Base-by-base conservation (phyloP, 1,284 basidiomycete genomes). In the Marasmius sp. region DNA sequence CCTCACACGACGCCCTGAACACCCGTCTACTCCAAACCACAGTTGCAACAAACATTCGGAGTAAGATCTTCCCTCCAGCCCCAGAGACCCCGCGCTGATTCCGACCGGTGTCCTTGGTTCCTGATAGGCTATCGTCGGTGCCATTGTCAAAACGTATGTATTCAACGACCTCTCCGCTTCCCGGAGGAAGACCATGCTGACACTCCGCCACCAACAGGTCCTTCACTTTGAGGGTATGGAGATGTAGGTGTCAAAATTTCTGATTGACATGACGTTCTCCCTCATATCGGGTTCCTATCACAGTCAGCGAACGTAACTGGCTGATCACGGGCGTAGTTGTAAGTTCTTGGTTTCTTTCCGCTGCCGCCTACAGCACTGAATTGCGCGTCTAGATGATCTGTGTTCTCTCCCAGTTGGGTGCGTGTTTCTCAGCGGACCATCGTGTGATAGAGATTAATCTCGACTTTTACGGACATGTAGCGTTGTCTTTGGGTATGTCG, bases 191-290 rank as follows among this genome's bases (percentile, higher is more conserved):
- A 59, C 4, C 50, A 10, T 27, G 41, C 37, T 47, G n/a, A 33
- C 43, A 18, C 16, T 12, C 39, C 8, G 7, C 36, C 34, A 33
- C 14, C 10, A 47, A 41, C 45, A 89, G 88, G 33, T 83, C 82
- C 62, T 89, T 89, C 63, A 82, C 79, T 1, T 72, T 88, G 66
- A 82, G 88, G 41, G 87, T 91, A 55, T 91, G 86, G 86, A 75
- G 87, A 74, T 91, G 88, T 91, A 69, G 71, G 87, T 83, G 63
- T 83, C 85, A 41, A 4, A 20, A 5, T 33, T 38, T 34, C 11
- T 49, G 7, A 1, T 16, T 51, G 10, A 14, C 50, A 16, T 27
- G 50, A 71, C 70, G 16, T 9, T 36, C 33, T 27, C 3, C 50
- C 10, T 51, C 20, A 33, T 7, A 51, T 51, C 33, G 10, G 14